A percentile compares a stretch with the other conserved stretches of the same genome.
Conservation (phyloP, 192 early-diverging fungal species). For the Thamnidium elegans region DNA sequence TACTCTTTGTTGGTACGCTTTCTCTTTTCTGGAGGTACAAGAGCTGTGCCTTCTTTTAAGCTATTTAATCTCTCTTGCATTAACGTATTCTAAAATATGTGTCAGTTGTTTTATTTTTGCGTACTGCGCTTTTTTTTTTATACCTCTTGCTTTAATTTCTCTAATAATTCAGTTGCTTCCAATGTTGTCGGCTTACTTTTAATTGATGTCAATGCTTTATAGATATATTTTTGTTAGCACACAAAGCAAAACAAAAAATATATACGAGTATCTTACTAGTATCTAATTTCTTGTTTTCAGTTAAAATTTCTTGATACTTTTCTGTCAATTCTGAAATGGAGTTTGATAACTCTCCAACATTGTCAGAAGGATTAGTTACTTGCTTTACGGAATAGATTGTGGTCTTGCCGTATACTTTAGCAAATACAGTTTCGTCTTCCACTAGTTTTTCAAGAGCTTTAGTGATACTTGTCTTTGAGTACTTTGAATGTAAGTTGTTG, state of each 20-base stretch:
- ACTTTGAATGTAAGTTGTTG: conserved; percentile 17
- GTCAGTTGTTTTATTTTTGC: background rate
- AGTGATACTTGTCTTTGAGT: conserved; percentile 7
- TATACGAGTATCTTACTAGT: background rate
- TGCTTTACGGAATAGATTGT: conserved; percentile 13
- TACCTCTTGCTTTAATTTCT: background rate
- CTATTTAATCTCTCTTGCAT: background rate
- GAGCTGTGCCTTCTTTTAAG: background rate
- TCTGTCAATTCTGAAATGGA: background rate
- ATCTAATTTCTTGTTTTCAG: conserved; percentile 1
- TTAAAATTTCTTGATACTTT: background rate
- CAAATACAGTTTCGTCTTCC: background rate
- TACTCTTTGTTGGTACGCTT: background rate
- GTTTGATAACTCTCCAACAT: background rate
- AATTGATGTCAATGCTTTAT: background rate
- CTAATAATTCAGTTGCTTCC: background rate
- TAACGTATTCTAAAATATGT: background rate
- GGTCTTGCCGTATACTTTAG: conserved; percentile 17
- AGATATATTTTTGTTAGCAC: no score
- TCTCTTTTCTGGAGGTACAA: conserved; percentile 9
- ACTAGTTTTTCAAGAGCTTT: conserved; percentile 6
- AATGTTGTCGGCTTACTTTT: conserved; percentile 6
- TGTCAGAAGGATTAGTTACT: background rate
- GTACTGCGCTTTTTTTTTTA: background rate
- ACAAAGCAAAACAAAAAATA: no score